These are phyloP conservation scores for Nothopassalora personata DNA, from an alignment of 2,329 filamentous ascomycete species.

Conservation along the genomic window DNA sequence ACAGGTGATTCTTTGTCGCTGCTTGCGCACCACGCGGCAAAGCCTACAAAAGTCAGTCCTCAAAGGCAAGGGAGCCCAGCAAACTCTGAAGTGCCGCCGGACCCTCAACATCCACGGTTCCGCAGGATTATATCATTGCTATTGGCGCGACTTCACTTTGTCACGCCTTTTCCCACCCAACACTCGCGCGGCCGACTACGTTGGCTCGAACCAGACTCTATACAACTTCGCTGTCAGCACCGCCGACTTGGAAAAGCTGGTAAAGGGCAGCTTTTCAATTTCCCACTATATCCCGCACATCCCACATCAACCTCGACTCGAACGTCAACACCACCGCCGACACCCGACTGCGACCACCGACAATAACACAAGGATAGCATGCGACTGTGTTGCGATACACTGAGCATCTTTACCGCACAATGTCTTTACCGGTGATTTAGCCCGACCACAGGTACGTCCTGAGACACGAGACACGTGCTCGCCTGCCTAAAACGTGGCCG, in stretches of 20 bases:
- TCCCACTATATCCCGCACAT: not conserved
- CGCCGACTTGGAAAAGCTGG: not conserved
- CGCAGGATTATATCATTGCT: not conserved
- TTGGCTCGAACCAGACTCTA: not conserved
- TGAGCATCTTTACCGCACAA: slow-evolving; percentile 6
- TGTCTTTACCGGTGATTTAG: slow-evolving; percentile 17
- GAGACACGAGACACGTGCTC: slow-evolving; percentile 4
- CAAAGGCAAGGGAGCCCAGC: not conserved
- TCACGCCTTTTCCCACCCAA: not conserved
- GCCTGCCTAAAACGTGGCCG: slow-evolving; percentile 3
- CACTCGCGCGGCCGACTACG: not conserved
- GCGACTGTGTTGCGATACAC: slow-evolving; percentile 14
- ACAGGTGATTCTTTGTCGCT: not conserved
- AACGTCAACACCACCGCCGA: not conserved
- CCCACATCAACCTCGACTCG: not conserved
- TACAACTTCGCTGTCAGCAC: not conserved
- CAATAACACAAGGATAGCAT: not conserved
- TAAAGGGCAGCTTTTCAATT: not conserved
- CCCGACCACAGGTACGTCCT: slow-evolving; percentile 7
- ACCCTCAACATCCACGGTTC: not conserved
- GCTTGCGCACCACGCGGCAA: not conserved
- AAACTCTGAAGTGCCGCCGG: not conserved
- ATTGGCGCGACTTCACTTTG: not conserved
- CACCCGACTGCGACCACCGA: not conserved
- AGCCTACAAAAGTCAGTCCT: not conserved